A percentile compares a stretch with the other conserved stretches of the same genome.
Evolutionary conservation across 768 basidiomycete genomes (phyloP).

Genomic region (Russula lepida): DNA sequence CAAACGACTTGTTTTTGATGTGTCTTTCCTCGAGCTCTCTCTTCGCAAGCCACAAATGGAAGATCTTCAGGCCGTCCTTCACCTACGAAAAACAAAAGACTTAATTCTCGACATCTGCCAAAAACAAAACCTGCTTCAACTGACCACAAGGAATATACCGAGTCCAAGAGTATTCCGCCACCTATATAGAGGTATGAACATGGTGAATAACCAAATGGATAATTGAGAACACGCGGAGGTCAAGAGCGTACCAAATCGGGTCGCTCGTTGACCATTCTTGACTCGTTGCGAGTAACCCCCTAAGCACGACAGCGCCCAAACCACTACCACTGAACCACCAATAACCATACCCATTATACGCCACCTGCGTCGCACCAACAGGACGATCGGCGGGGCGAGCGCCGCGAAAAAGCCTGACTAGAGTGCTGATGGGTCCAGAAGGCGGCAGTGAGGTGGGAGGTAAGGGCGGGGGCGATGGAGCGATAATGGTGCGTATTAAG

Average conservation of each 20-base stretch:
- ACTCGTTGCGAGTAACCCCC: constrained; percentile 39
- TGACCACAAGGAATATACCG: constrained; percentile 58
- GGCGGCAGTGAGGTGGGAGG: background rate
- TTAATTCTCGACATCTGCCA: background rate
- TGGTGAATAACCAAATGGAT: too few species aligned
- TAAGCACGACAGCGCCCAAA: constrained; percentile 23
- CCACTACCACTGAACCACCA: background rate
- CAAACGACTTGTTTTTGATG: constrained; percentile 63
- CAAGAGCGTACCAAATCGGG: constrained; percentile 52
- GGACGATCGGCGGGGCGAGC: background rate
- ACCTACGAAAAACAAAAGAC: constrained; percentile 31
- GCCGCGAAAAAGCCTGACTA: background rate
- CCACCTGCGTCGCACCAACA: background rate
- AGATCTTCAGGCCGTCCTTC: constrained; percentile 58
- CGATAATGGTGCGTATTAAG: constrained; percentile 29
- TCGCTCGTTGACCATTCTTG: constrained; percentile 58
- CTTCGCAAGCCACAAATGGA: constrained; percentile 62
- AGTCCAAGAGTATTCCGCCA: constrained; percentile 66
- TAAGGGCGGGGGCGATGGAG: background rate
- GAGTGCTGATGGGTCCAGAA: background rate
- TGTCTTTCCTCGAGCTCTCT: constrained; percentile 61
- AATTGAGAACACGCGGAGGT: too few species aligned
- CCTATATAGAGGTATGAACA: constrained; percentile 23
- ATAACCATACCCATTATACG: background rate
- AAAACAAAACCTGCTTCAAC: background rate